Conservation (phyloP, 352 stramenopile genomes). For the Phytophthora quininea region DNA sequence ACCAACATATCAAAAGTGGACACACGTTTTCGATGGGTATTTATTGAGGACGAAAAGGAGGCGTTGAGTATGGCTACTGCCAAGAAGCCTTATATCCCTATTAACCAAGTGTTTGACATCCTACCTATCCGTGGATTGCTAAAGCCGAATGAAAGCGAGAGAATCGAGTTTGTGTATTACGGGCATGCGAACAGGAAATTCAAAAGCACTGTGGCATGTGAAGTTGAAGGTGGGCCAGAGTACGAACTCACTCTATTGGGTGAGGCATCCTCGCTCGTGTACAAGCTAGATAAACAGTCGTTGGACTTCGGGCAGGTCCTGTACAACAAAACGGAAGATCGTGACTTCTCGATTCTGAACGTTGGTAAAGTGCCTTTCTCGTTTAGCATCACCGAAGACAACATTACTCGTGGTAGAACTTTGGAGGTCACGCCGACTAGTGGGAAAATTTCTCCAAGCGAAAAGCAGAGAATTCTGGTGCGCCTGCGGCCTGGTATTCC, state of each 20-base stretch:
- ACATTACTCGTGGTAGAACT: constrained; percentile 42
- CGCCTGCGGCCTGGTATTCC: constrained; percentile 90
- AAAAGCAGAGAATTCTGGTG: constrained; percentile 91
- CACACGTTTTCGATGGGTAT: constrained; percentile 92
- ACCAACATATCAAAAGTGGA: constrained; percentile 93
- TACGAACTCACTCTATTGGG: constrained; percentile 91
- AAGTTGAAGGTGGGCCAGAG: constrained; percentile 94
- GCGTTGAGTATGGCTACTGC: constrained; percentile 50
- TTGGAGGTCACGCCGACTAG: constrained; percentile 82
- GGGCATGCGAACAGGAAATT: constrained; percentile 93
- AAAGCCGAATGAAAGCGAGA: constrained; percentile 88
- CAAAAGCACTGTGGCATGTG: constrained; percentile 85
- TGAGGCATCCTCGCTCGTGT: constrained; percentile 92
- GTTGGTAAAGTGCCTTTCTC: constrained; percentile 92
- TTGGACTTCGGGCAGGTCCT: constrained; percentile 95
- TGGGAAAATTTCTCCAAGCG: constrained; percentile 88
- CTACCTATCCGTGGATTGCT: constrained; percentile 90
- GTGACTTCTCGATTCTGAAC: constrained; percentile 93
- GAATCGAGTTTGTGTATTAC: constrained; percentile 94
- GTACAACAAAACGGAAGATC: constrained; percentile 93
- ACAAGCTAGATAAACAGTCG: constrained; percentile 89
- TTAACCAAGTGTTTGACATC: constrained; percentile 96
- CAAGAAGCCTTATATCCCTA: constrained; percentile 89
- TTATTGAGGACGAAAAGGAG: constrained; percentile 93
- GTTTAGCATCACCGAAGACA: constrained; percentile 68